phyloP scores from a whole-genome alignment of 257 asterid genomes.

The Plantago ovata region DNA sequence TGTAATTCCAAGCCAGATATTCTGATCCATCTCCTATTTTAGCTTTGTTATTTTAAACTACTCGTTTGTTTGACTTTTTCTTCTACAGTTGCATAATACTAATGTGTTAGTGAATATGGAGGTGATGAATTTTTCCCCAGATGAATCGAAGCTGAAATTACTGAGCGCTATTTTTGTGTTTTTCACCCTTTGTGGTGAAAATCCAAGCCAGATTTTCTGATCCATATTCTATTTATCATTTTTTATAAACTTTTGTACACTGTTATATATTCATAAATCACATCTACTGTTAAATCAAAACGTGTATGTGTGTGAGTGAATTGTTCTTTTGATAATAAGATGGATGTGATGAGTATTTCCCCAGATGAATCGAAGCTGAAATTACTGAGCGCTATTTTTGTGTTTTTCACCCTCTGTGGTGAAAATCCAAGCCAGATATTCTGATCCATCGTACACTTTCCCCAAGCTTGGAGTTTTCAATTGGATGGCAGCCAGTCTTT shows the following conservation, averaged over 20 bases:
- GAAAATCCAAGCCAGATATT: conserved; percentile 66
- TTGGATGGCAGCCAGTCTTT: too few relatives aligned
- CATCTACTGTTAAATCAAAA: too few relatives aligned
- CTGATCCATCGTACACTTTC: conserved; percentile 51
- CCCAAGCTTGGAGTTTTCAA: too few relatives aligned
- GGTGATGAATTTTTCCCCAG: conserved; percentile 81
- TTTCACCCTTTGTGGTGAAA: conserved; percentile 31
- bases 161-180: conserved; percentile 58
- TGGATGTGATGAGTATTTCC: conserved; percentile 78
- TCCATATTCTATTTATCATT: conserved; percentile 34
- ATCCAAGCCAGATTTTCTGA: conserved; percentile 79
- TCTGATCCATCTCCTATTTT: conserved; percentile 86
- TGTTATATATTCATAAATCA: too few relatives aligned
- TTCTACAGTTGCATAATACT: too few relatives aligned
- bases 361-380: conserved; percentile 93
- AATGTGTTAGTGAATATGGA: too few relatives aligned
- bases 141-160: conserved; percentile 84
- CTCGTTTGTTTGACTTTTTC: background rate
- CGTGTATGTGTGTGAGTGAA: too few relatives aligned
- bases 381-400: conserved; percentile 63
- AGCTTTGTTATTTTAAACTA: too few relatives aligned
- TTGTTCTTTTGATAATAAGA: conserved; percentile 16
- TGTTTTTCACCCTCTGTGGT: conserved; percentile 29
- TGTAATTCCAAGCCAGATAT: conserved; percentile 62
- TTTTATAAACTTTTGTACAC: too few relatives aligned